Percentiles rank a stretch among this genome's conserved stretches.
Conservation (phyloP, 192 early-diverging fungal species). For the Umbelopsis isabellina region DNA sequence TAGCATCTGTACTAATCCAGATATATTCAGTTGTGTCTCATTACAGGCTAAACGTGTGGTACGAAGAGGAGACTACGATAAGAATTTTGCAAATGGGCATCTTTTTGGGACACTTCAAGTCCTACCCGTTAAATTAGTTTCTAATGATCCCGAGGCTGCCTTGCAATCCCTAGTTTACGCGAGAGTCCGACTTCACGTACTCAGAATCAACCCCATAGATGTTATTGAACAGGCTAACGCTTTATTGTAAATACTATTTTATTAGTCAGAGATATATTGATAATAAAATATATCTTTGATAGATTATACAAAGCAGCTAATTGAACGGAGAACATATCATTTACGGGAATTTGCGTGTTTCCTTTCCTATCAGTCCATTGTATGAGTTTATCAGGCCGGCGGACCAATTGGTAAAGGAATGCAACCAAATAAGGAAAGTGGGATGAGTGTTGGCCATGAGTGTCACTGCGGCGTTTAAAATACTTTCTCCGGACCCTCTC, state of each 20-base stretch:
- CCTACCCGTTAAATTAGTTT: background rate
- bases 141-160: background rate
- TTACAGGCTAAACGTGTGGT: background rate
- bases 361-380: background rate
- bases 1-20: background rate
- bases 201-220: background rate
- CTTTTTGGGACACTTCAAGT: background rate
- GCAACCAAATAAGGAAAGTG: background rate
- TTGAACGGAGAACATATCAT: background rate
- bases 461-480: conserved; percentile 2
- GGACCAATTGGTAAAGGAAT: background rate
- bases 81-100: too few relatives aligned
- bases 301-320: background rate
- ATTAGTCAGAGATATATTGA: background rate
- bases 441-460: background rate
- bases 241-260: background rate
- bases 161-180: background rate
- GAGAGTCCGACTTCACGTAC: background rate
- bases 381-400: background rate
- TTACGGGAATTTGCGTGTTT: too few relatives aligned
- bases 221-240: background rate
- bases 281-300: background rate
- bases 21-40: background rate
- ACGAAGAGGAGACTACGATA: background rate
- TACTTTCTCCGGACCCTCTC: conserved; percentile 14